Evolutionary conservation across 2,329 filamentous ascomycete species (phyloP), one percentile per base, ranked within the genome.

Genomic region (Fusarium sp.): DNA sequence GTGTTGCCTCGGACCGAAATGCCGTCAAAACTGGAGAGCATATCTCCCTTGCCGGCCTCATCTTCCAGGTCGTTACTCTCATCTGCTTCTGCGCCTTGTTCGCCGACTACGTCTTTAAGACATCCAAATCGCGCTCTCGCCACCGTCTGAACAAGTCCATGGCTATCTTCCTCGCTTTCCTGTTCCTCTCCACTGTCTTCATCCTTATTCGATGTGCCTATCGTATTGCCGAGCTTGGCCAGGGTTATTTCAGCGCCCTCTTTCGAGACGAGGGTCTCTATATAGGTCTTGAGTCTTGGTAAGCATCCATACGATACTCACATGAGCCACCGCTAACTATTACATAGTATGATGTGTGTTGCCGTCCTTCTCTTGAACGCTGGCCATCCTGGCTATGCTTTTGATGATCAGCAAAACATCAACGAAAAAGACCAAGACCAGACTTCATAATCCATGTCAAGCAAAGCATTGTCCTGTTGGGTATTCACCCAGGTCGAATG

Each of bases 171-270:
- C 72, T 87, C n/a, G 44, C 72, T 20, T 85, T 84, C 24, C 77
- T 89, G 13, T 76, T 80, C 2, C 72, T 87, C 5, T 82, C 86
- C 2, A 89, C 86, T 5, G 44, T 89, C 8, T 82, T 83, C 52
- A 86, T 91, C 65, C 83, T 90, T 51, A 82, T 86, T 9, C 81
- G 88, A 24, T 88, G 84, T 49, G 82, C 85, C 28, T 91, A 88
- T 71, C 84, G 88, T 44, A 86, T 89, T 31, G 85, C 83, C 0
- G 88, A 91, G 78, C 74, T 91, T 58, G 83, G 82, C 44, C 81
- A 86, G 31, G 88, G 88, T 3, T 90, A 87, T 79, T 75, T 73
- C 34, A 74, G 73, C 50, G 66, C 56, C 17, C 55, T 73, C 9
- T 75, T 75, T 54, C 63, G 73, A 43, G 61, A 75, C 13, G 70